These are phyloP conservation scores for Neurospora tetrasperma DNA, from an alignment of 495 filamentous ascomycete genomes.

Conservation along the genomic window DNA sequence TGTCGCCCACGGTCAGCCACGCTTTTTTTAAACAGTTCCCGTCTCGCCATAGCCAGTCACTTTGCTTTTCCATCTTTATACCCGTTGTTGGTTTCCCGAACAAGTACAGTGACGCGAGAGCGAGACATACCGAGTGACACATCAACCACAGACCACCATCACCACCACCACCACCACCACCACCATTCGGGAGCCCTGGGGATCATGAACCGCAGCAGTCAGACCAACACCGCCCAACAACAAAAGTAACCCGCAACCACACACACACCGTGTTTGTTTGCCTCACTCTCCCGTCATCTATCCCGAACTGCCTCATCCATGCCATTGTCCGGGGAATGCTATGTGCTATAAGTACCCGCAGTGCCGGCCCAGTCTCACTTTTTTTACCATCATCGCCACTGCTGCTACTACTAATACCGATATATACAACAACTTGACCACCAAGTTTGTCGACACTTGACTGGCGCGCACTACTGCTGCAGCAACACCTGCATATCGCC, in stretches of 20 bases:
- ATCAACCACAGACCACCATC: neutral
- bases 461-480: neutral
- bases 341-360: constrained; percentile 1
- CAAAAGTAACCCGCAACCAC: neutral
- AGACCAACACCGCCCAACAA: neutral
- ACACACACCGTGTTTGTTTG: neutral
- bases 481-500: neutral
- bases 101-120: neutral
- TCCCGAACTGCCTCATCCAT: neutral
- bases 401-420: neutral
- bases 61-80: neutral
- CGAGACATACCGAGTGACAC: neutral
- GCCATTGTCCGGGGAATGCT: neutral
- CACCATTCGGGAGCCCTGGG: neutral
- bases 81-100: neutral
- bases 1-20: neutral
- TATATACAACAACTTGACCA: neutral
- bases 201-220: neutral
- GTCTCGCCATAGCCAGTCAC: neutral
- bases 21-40: neutral
- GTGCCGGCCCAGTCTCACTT: neutral
- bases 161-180: neutral
- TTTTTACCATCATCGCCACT: neutral
- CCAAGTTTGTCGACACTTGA: neutral
- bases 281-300: neutral